phyloP scores from a whole-genome alignment of 2,329 filamentous ascomycete genomes.

The Didymella lethalis region DNA sequence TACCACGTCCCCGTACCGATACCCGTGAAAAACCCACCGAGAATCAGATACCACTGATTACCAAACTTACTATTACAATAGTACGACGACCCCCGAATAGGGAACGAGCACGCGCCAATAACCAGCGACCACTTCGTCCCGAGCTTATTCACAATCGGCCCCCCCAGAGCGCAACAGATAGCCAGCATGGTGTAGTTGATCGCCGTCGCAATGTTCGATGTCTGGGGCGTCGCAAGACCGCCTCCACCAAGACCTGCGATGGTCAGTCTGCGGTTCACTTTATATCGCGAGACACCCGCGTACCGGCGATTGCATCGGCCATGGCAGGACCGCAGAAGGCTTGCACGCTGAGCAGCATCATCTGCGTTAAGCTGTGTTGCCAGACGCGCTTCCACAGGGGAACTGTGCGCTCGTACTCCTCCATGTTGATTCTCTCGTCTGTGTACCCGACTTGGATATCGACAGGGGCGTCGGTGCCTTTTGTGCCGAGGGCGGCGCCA shows the following conservation, averaged over 20 bases:
- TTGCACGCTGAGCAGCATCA: constrained; percentile 58
- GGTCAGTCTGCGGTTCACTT: constrained; percentile 6
- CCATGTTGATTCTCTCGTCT: constrained; percentile 51
- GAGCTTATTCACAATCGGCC: constrained; percentile 58
- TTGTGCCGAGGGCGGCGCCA: constrained; percentile 40
- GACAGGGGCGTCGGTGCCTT: constrained; percentile 35
- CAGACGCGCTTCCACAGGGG: constrained; percentile 57
- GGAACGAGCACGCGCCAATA: constrained; percentile 54
- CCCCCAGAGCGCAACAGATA: constrained; percentile 52
- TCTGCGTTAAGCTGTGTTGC: constrained; percentile 59
- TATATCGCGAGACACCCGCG: neutral
- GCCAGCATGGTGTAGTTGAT: constrained; percentile 43
- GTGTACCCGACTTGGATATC: constrained; percentile 10
- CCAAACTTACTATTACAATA: constrained; percentile 61
- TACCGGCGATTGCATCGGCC: constrained; percentile 44
- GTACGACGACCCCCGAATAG: constrained; percentile 58
- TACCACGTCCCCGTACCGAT: constrained; percentile 56
- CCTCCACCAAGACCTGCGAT: constrained; percentile 47
- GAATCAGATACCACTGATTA: constrained; percentile 55
- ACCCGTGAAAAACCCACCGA: constrained; percentile 39
- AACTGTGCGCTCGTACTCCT: constrained; percentile 37
- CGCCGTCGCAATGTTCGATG: constrained; percentile 53
- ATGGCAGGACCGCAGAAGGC: constrained; percentile 51
- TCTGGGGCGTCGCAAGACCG: constrained; percentile 56
- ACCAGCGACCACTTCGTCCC: constrained; percentile 59